Conservation (phyloP, 192 early-diverging fungal genomes). For the Coemansia sp. region DNA sequence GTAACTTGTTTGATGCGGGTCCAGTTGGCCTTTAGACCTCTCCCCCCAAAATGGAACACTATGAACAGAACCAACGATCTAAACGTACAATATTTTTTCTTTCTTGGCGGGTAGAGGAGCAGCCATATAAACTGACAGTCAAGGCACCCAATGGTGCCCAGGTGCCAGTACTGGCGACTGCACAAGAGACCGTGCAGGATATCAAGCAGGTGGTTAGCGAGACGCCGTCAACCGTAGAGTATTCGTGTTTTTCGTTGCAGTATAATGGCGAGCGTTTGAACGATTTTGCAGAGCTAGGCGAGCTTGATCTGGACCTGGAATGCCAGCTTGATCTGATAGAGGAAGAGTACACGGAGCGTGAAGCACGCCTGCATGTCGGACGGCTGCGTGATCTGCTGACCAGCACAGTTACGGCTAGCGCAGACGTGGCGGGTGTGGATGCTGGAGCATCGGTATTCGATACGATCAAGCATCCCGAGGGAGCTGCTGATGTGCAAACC, state of each 20-base stretch:
- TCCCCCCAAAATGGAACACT: background rate
- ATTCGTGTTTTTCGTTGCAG: constrained; percentile 88
- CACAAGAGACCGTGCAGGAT: constrained; percentile 78
- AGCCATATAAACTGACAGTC: constrained; percentile 36
- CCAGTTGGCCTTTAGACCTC: background rate
- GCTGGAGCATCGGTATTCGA: constrained; percentile 69
- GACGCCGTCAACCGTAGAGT: constrained; percentile 75
- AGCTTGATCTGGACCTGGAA: constrained; percentile 66
- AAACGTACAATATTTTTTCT: background rate
- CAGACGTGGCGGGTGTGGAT: constrained; percentile 61
- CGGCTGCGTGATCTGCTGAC: constrained; percentile 83
- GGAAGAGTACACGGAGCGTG: constrained; percentile 88
- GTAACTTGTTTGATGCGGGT: background rate
- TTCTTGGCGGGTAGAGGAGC: constrained; percentile 27
- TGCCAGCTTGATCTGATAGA: constrained; percentile 64
- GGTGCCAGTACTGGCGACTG: constrained; percentile 53
- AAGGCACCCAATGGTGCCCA: constrained; percentile 44
- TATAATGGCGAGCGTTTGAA: constrained; percentile 70
- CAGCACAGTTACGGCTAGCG: constrained; percentile 56
- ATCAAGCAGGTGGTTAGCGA: constrained; percentile 86
- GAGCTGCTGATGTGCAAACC: background rate
- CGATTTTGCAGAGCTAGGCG: constrained; percentile 73
- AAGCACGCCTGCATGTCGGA: constrained; percentile 84
- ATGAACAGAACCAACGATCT: background rate
- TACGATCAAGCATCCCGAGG: constrained; percentile 36